A percentile compares a stretch with the other conserved stretches of the same genome.
Evolutionary conservation across 805 yeast species (phyloP).

Genomic region (Suhomyces pyralidae): DNA sequence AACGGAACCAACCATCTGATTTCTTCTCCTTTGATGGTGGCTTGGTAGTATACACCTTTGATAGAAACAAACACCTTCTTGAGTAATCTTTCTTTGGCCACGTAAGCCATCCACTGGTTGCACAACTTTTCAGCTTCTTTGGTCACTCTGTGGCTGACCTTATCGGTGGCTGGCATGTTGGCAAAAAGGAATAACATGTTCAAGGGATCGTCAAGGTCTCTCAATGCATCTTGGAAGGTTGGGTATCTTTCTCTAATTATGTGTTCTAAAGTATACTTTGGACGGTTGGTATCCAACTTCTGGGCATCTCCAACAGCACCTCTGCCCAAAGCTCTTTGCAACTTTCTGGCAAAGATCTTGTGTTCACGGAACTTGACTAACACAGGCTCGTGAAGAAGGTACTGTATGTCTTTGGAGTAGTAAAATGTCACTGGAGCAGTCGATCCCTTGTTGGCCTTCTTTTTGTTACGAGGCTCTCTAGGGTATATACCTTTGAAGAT

Average conservation of each 20-base stretch:
- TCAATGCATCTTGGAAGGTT: slow-evolving; percentile 82
- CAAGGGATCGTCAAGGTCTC: slow-evolving; percentile 93
- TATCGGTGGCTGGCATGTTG: slow-evolving; percentile 90
- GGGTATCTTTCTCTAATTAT: slow-evolving; percentile 95
- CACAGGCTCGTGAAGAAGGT: slow-evolving; percentile 92
- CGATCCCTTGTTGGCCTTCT: slow-evolving; percentile 97
- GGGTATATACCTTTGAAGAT: slow-evolving; percentile 98
- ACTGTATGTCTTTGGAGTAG: slow-evolving; percentile 90
- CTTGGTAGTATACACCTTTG: slow-evolving; percentile 96
- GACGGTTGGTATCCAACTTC: slow-evolving; percentile 74
- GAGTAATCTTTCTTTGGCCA: slow-evolving; percentile 77
- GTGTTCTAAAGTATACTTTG: slow-evolving; percentile 82
- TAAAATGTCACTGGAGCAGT: slow-evolving; percentile 95
- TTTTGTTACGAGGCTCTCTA: slow-evolving; percentile 91
- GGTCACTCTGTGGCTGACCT: slow-evolving; percentile 75
- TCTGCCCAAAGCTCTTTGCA: slow-evolving; percentile 84
- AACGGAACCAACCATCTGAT: slow-evolving; percentile 95
- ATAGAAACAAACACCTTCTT: slow-evolving; percentile 92
- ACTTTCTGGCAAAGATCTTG: slow-evolving; percentile 88
- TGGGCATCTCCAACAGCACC: slow-evolving; percentile 91
- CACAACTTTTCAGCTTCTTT: slow-evolving; percentile 82
- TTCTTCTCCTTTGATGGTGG: slow-evolving; percentile 85
- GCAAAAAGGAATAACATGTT: slow-evolving; percentile 93
- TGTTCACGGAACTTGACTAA: slow-evolving; percentile 90
- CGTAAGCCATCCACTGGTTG: slow-evolving; percentile 93